Conservation (phyloP, 1,139 yeast species). For the Yamadazyma buinensis region DNA sequence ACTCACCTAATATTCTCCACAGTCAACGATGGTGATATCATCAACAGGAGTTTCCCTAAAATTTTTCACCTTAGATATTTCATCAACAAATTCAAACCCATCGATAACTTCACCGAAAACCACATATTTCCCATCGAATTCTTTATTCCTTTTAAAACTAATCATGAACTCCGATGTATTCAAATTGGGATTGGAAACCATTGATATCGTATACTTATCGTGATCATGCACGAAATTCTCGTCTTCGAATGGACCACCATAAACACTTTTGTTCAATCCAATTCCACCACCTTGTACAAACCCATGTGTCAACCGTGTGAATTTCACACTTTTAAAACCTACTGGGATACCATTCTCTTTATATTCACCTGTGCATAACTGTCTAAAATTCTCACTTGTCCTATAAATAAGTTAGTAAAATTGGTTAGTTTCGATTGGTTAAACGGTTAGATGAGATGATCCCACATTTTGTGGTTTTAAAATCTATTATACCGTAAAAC, state of each 20-base stretch:
- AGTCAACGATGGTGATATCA: conserved; percentile 12
- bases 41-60: conserved; percentile 39
- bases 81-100: conserved; percentile 36
- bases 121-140: conserved; percentile 55
- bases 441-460: too few species aligned
- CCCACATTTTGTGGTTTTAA: too few species aligned
- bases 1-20: conserved; percentile 6
- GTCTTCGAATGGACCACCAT: conserved; percentile 29
- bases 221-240: conserved; percentile 35
- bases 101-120: conserved; percentile 51
- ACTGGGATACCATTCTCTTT: conserved; percentile 30
- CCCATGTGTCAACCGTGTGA: conserved; percentile 33
- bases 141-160: conserved; percentile 18
- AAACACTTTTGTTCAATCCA: conserved; percentile 34
- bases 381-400: conserved; percentile 52
- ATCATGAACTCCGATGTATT: conserved; percentile 44
- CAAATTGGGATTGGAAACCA: conserved; percentile 41
- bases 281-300: conserved; percentile 42
- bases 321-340: conserved; percentile 29
- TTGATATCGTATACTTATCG: conserved; percentile 33
- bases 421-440: too few species aligned
- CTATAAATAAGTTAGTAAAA: conserved; percentile 11
- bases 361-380: conserved; percentile 53
- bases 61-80: conserved; percentile 31
- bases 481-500: too few species aligned